phyloP scores from a whole-genome alignment of 2,329 filamentous ascomycete species.

The Chrysosporium keratinophilum region DNA sequence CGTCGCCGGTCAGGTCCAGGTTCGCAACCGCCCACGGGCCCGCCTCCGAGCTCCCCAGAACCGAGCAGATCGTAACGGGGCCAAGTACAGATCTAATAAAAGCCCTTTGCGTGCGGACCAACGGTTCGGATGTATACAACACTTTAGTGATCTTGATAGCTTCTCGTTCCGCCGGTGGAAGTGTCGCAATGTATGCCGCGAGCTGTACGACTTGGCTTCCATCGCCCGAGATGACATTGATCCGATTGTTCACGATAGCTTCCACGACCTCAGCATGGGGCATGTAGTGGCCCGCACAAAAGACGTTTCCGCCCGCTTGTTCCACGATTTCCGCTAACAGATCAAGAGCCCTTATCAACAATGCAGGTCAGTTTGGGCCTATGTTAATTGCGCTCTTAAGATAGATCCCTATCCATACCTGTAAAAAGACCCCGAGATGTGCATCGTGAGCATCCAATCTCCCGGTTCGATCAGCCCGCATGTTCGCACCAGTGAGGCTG shows the following conservation, averaged over 20 bases:
- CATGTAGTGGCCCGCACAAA: conserved; percentile 30
- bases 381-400: background rate
- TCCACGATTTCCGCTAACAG: conserved; percentile 35
- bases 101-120: conserved; percentile 27
- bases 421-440: conserved; percentile 31
- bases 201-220: conserved; percentile 32
- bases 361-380: background rate
- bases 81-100: conserved; percentile 27
- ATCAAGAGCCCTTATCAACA: conserved; percentile 29
- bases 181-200: conserved; percentile 27
- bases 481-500: conserved; percentile 26
- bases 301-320: conserved; percentile 33
- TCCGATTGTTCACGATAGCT: conserved; percentile 25
- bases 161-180: conserved; percentile 17
- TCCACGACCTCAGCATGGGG: conserved; percentile 20
- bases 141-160: conserved; percentile 32
- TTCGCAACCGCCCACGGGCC: conserved; percentile 33
- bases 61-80: conserved; percentile 30
- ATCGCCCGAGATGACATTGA: conserved; percentile 34
- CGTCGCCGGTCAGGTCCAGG: conserved; percentile 22
- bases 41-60: conserved; percentile 37
- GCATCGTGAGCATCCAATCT: conserved; percentile 35
- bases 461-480: conserved; percentile 25
- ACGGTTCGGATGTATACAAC: conserved; percentile 38
- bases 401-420: conserved; percentile 22